phyloP scores from a whole-genome alignment of 129 eudicot species.

The Flaveria bidentis region DNA sequence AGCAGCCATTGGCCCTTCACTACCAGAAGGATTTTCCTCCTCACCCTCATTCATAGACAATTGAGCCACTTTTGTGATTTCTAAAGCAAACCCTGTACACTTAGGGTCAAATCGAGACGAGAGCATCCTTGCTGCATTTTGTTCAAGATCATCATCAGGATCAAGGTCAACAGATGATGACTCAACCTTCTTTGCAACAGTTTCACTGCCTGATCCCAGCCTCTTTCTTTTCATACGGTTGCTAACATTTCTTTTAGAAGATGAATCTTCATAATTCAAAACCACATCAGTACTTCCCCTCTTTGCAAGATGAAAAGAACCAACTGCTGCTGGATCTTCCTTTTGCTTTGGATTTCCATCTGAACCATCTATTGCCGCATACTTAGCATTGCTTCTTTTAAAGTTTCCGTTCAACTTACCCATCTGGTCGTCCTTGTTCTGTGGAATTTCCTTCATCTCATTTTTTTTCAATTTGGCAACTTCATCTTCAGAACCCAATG shows the following conservation, averaged over 20 bases:
- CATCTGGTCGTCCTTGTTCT: conserved; percentile 20
- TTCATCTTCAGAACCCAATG: conserved; percentile 27
- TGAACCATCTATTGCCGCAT: conserved; percentile 29
- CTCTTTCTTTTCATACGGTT: conserved; percentile 54
- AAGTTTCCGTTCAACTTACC: conserved; percentile 31
- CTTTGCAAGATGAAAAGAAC: conserved; percentile 36
- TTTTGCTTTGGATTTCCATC: conserved; percentile 33
- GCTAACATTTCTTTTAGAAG: conserved; percentile 38
- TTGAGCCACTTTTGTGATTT: conserved; percentile 36
- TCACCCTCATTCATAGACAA: conserved; percentile 39
- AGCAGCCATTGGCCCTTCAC: conserved; percentile 37
- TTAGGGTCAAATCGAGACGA: conserved; percentile 96
- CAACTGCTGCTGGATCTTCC: conserved; percentile 33
- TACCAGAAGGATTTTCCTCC: conserved; percentile 35
- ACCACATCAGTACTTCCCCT: conserved; percentile 36
- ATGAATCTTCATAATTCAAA: conserved; percentile 42
- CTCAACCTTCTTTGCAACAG: conserved; percentile 40
- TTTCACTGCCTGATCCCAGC: conserved; percentile 36
- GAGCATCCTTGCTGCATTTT: conserved; percentile 95
- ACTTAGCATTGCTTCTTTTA: conserved; percentile 40
- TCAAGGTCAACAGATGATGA: conserved; percentile 42
- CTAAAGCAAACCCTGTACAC: conserved; percentile 64
- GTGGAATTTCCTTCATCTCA: conserved; percentile 19
- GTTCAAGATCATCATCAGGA: conserved; percentile 83
- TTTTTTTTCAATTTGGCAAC: conserved; percentile 19